Evolutionary conservation across 2,329 filamentous ascomycete genomes (phyloP), one percentile per base, ranked within the genome.

Genomic region (Fusarium sambucinum): DNA sequence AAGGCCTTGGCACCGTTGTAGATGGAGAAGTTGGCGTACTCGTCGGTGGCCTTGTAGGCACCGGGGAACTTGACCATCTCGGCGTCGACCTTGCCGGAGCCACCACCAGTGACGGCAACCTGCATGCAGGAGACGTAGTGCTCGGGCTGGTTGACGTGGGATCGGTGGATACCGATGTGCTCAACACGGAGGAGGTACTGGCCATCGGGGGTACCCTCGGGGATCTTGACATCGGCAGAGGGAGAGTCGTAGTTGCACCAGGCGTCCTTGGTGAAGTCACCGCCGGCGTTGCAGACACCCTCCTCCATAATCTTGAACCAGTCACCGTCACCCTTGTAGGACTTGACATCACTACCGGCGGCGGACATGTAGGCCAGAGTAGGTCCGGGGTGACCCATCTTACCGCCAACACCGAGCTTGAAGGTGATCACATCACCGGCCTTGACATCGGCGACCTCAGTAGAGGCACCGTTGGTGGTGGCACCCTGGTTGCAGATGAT

Each of bases 251-350:
- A 62, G 59, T 62, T 62, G 59, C 59, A 62, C 59, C 59, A 62
- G 40, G 59, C 59, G 56, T 61, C 59, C 56, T 62, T 62, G 40
- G 59, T 62, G 56, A 62, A 62, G 56, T 62, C 59, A 25, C 46
- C 56, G 6, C 59, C 6, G 29, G 59, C 19, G 56, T 62, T 62
- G 56, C 59, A 62, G 32, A 62, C 59, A 41, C 59, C 59, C 59
- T 62, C 59, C 46, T 62, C 59, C 59, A 62, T 62, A 29, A 62
- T 62, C 59, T 62, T 62, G 40, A 62, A 62, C 59, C 59, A 62
- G 9, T 61, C 29, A 11, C 59, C 59, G 16, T 44, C 33, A 29
- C 59, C 59, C 32, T 62, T 54, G 59, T 62, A 62, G 33, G 56
- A 55, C 59, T 62, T 62, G 56, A 62, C 56, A 33, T 62, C 56